phyloP scores from a whole-genome alignment of 2,329 filamentous ascomycete genomes.

The Monilinia polystroma region DNA sequence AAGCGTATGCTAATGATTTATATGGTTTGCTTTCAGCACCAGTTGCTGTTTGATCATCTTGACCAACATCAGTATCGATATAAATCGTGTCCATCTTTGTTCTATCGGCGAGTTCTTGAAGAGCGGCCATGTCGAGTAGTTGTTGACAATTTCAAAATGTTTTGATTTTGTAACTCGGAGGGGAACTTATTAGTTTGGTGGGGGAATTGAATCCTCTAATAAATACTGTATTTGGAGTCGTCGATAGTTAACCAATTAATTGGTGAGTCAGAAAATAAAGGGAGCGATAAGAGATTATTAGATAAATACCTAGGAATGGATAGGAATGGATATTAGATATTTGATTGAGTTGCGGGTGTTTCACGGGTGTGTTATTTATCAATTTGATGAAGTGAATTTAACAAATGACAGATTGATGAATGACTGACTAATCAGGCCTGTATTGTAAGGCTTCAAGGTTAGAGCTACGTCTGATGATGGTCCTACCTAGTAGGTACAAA shows the following conservation, averaged over 20 bases:
- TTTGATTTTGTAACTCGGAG: background rate
- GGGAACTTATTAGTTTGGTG: conserved; percentile 12
- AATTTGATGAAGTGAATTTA: background rate
- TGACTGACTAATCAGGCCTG: background rate
- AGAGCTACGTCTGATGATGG: too few relatives aligned
- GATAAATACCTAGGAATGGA: background rate
- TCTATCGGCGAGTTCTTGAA: conserved; percentile 53
- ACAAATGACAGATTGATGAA: too few relatives aligned
- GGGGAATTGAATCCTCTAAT: conserved; percentile 8
- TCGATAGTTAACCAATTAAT: conserved; percentile 13
- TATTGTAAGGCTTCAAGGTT: too few relatives aligned
- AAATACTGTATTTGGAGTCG: background rate
- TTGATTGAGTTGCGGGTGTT: too few relatives aligned
- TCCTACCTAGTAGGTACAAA: background rate
- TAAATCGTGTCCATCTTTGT: conserved; percentile 58
- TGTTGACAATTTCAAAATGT: conserved; percentile 1
- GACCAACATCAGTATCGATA: conserved; percentile 77
- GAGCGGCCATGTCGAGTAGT: conserved; percentile 33
- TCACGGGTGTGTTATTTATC: background rate
- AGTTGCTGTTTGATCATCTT: conserved; percentile 64
- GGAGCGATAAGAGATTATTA: conserved; percentile 6
- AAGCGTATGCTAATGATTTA: conserved; percentile 77
- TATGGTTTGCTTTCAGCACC: conserved; percentile 74
- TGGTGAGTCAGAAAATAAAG: conserved; percentile 12
- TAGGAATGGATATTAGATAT: too few relatives aligned